A percentile compares a stretch with the other conserved stretches of the same genome.
These are phyloP conservation scores for Carex myosuroides DNA, from an alignment of 176 grass and related monocot genomes.

Conservation along the genomic window DNA sequence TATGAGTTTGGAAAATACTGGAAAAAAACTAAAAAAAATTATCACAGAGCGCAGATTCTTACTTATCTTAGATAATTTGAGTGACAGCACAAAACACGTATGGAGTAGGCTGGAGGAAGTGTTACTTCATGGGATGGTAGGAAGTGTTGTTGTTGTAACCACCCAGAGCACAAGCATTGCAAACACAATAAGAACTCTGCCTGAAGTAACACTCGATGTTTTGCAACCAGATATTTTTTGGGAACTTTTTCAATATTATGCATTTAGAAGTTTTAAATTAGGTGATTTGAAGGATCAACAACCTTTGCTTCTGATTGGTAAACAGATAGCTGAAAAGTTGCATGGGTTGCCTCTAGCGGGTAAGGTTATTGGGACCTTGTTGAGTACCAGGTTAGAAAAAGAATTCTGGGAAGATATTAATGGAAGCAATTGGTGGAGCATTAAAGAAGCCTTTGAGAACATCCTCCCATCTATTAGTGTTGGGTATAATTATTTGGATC, in stretches of 20 bases:
- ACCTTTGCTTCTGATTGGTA: neutral
- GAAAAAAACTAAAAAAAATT: neutral
- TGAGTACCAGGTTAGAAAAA: constrained; percentile 13
- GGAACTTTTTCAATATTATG: constrained; percentile 27
- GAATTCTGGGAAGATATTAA: constrained; percentile 18
- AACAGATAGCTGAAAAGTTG: constrained; percentile 18
- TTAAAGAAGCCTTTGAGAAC: neutral
- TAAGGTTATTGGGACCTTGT: constrained; percentile 17
- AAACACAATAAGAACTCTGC: constrained; percentile 2
- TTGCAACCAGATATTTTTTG: neutral
- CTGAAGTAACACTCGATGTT: neutral
- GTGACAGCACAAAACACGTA: neutral
- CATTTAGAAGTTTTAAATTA: constrained; percentile 20
- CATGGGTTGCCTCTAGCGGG: constrained; percentile 29
- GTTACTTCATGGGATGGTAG: neutral
- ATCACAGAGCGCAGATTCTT: neutral
- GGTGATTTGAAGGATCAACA: no score
- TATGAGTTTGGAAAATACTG: no score
- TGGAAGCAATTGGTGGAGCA: constrained; percentile 32
- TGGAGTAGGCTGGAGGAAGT: neutral
- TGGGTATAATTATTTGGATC: neutral
- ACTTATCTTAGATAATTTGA: neutral
- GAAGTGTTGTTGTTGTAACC: neutral
- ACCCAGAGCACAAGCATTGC: neutral
- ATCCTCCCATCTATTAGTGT: constrained; percentile 28